Conservation (phyloP, 176 grass and related monocot species). For the Phoenix roebelenii region DNA sequence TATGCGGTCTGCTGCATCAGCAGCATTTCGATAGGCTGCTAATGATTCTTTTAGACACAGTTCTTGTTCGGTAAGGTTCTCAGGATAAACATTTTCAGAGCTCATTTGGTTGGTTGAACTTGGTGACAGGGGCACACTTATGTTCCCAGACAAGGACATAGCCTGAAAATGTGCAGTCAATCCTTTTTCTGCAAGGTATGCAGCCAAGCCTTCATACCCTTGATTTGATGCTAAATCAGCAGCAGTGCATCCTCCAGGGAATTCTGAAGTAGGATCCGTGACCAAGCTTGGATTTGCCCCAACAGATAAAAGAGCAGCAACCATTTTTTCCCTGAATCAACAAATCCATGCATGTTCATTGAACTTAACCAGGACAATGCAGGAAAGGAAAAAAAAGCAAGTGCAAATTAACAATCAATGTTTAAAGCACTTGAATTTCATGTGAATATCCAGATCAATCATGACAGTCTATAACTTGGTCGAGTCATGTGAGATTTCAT, state of each 20-base stretch:
- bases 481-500: too few species aligned
- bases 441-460: too few species aligned
- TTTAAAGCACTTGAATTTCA: too few species aligned
- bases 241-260: conserved; percentile 59
- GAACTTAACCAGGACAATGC: too few species aligned
- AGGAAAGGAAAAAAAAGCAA: too few species aligned
- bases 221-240: conserved; percentile 70
- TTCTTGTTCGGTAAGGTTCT: conserved; percentile 84
- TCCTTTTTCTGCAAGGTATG: conserved; percentile 81
- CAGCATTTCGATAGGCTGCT: conserved; percentile 89
- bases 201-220: conserved; percentile 85
- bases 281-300: conserved; percentile 97
- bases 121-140: conserved; percentile 13
- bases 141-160: conserved; percentile 62
- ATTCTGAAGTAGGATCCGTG: conserved; percentile 60
- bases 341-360: neutral
- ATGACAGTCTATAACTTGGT: too few species aligned
- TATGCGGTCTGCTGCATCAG: conserved; percentile 85
- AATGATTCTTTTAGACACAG: conserved; percentile 90
- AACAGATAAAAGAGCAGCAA: conserved; percentile 84
- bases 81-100: conserved; percentile 26
- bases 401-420: too few species aligned
- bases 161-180: conserved; percentile 79
- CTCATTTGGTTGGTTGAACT: conserved; percentile 20
- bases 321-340: conserved; percentile 79